A percentile compares a stretch with the other conserved stretches of the same genome.
Evolutionary conservation across 2,329 filamentous ascomycete genomes (phyloP).

Genomic region (Metarhizium rileyi): DNA sequence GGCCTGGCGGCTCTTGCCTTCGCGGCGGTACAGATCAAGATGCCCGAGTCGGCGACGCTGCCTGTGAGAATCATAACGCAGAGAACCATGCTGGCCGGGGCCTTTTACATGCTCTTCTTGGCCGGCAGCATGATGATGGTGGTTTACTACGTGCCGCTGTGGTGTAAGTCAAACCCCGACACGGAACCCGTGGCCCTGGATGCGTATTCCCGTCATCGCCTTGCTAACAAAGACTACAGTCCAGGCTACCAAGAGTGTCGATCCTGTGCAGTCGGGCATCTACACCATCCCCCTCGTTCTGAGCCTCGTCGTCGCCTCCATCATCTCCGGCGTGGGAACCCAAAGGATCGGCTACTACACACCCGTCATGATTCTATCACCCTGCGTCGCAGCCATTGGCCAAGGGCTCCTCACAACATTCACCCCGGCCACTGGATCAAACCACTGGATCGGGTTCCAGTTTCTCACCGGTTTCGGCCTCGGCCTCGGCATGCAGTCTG

Average conservation of each 20-base stretch:
- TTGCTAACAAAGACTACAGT: constrained; percentile 21
- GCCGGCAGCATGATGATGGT: constrained; percentile 42
- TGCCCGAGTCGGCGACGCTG: constrained; percentile 46
- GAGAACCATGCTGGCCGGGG: constrained; percentile 41
- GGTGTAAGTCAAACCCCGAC: constrained; percentile 33
- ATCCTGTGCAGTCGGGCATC: constrained; percentile 45
- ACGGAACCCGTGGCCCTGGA: not conserved
- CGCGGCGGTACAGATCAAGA: constrained; percentile 39
- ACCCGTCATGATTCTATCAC: constrained; percentile 43
- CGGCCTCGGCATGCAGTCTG: constrained; percentile 49
- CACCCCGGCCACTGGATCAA: constrained; percentile 31
- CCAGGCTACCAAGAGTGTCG: constrained; percentile 44
- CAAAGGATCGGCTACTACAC: constrained; percentile 50
- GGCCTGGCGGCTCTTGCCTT: constrained; percentile 37
- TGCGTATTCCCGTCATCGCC: not conserved
- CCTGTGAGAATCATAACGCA: constrained; percentile 44
- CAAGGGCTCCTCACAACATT: constrained; percentile 50
- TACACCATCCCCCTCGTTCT: constrained; percentile 48
- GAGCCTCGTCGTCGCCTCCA: constrained; percentile 41
- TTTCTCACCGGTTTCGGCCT: constrained; percentile 47
- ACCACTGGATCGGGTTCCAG: constrained; percentile 51
- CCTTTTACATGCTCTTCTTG: constrained; percentile 36
- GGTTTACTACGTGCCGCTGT: constrained; percentile 44
- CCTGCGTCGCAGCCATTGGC: constrained; percentile 40
- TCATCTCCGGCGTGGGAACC: constrained; percentile 37